phyloP scores from a whole-genome alignment of 768 basidiomycete species.

The Leccinum fibrillosum region DNA sequence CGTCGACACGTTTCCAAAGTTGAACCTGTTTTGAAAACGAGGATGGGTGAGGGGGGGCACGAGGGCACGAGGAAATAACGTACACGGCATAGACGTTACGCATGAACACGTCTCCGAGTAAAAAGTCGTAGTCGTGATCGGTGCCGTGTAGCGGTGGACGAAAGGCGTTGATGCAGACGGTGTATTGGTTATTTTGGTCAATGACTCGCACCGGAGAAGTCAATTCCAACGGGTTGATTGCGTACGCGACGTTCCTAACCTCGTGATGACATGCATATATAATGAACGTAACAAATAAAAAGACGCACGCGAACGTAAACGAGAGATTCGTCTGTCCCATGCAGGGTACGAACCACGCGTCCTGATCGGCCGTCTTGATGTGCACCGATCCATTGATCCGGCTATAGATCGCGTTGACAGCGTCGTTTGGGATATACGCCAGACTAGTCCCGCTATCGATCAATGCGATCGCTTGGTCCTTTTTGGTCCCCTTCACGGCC shows the following conservation, averaged over 20 bases:
- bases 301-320: slow-evolving; percentile 18
- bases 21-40: slow-evolving; percentile 28
- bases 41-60: neutral
- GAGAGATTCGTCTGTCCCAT: slow-evolving; percentile 29
- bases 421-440: slow-evolving; percentile 32
- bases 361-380: slow-evolving; percentile 23
- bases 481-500: slow-evolving; percentile 27
- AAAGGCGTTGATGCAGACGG: slow-evolving; percentile 38
- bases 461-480: slow-evolving; percentile 33
- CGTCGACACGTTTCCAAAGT: slow-evolving; percentile 37
- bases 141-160: slow-evolving; percentile 25
- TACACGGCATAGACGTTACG: slow-evolving; percentile 46
- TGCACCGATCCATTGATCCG: slow-evolving; percentile 35
- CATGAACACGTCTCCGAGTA: slow-evolving; percentile 44
- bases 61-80: neutral
- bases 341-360: slow-evolving; percentile 39
- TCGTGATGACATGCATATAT: neutral
- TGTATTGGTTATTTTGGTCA: slow-evolving; percentile 31
- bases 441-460: slow-evolving; percentile 45
- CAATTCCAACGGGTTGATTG: slow-evolving; percentile 46
- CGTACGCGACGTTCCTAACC: slow-evolving; percentile 30
- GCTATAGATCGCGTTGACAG: slow-evolving; percentile 39
- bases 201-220: slow-evolving; percentile 28
- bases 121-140: slow-evolving; percentile 33
- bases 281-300: too few relatives aligned